Conservation (phyloP, 2,329 filamentous ascomycete genomes). For the Cryphonectria nitschkei region DNA sequence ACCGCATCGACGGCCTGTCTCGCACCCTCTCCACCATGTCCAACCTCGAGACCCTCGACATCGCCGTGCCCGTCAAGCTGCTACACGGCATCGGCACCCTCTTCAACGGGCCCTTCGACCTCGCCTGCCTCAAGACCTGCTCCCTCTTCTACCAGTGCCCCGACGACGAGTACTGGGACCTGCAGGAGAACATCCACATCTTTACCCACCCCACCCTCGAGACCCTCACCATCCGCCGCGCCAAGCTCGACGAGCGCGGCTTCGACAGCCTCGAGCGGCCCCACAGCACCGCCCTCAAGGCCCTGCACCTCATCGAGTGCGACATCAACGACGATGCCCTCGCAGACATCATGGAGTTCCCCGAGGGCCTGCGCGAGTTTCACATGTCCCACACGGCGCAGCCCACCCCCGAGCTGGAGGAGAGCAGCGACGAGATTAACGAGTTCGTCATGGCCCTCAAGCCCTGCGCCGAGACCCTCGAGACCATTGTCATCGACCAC, state of each 20-base stretch:
- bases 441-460: conserved; percentile 51
- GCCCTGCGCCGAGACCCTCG: conserved; percentile 46
- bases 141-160: conserved; percentile 51
- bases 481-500: conserved; percentile 50
- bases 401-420: conserved; percentile 47
- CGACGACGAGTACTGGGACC: conserved; percentile 52
- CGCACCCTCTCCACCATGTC: conserved; percentile 54
- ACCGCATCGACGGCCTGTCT: conserved; percentile 48
- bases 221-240: conserved; percentile 48
- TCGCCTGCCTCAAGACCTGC: conserved; percentile 52
- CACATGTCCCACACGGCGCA: conserved; percentile 50
- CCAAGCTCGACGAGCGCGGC: conserved; percentile 50
- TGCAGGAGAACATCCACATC: conserved; percentile 56
- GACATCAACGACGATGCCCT: conserved; percentile 52
- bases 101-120: conserved; percentile 55
- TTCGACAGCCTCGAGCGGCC: conserved; percentile 54
- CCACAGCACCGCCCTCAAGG: conserved; percentile 48
- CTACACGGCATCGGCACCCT: conserved; percentile 52
- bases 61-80: conserved; percentile 49
- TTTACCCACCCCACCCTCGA: conserved; percentile 55
- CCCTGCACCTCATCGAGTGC: conserved; percentile 52
- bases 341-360: conserved; percentile 47
- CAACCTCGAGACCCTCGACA: conserved; percentile 51
- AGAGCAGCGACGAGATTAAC: conserved; percentile 50
- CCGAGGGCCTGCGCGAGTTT: conserved; percentile 49